A percentile compares a stretch with the other conserved stretches of the same genome.
phyloP scores from a whole-genome alignment of 1,139 yeast genomes.

The Saccharomyces pastorianus region DNA sequence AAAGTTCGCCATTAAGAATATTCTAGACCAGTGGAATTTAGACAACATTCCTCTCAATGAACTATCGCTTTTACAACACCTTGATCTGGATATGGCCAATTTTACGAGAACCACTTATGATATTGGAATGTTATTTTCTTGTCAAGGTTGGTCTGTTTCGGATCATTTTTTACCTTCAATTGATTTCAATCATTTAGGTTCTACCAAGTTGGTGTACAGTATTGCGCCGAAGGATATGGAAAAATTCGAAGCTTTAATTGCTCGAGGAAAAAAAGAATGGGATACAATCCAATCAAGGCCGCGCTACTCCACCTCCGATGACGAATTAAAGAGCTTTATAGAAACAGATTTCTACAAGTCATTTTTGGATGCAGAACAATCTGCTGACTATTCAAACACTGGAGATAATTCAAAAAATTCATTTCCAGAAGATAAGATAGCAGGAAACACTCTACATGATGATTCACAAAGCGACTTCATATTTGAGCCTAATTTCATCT shows the following conservation, averaged over 20 bases:
- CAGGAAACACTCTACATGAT: not conserved
- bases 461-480: constrained; percentile 18
- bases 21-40: constrained; percentile 56
- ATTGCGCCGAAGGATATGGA: constrained; percentile 62
- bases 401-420: not conserved
- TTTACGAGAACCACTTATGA: constrained; percentile 43
- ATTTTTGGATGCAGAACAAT: constrained; percentile 13
- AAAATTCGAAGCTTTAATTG: constrained; percentile 48
- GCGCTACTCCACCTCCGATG: constrained; percentile 7
- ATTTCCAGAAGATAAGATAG: not conserved
- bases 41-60: constrained; percentile 54
- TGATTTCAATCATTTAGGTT: constrained; percentile 65
- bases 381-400: not conserved
- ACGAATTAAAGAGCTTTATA: constrained; percentile 5
- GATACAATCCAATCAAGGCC: constrained; percentile 10
- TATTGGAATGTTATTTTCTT: constrained; percentile 61
- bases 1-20: constrained; percentile 7
- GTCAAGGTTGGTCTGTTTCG: constrained; percentile 67
- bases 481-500: constrained; percentile 43
- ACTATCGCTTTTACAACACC: constrained; percentile 42
- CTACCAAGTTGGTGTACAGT: constrained; percentile 69
- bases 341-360: constrained; percentile 20
- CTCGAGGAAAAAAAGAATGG: constrained; percentile 17
- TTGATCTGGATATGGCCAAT: constrained; percentile 37
- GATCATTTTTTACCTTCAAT: constrained; percentile 66